Evolutionary conservation across 2,329 filamentous ascomycete genomes (phyloP).

Genomic region (Allantophomopsis lycopodina): DNA sequence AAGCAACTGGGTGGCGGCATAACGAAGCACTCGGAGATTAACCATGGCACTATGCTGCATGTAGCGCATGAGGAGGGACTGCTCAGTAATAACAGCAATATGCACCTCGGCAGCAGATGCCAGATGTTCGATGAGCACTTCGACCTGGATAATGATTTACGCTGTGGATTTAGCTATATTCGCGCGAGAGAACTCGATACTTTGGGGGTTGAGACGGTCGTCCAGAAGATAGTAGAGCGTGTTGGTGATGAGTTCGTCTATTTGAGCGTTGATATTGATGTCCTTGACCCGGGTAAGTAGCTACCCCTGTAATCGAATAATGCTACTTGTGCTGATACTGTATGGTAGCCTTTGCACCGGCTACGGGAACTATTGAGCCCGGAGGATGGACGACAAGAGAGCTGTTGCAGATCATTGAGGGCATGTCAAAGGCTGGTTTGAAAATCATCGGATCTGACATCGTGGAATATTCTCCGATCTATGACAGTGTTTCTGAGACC

Average conservation of each 20-base stretch:
- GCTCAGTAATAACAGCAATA: constrained; percentile 15
- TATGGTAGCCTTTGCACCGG: constrained; percentile 12
- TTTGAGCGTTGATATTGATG: constrained; percentile 18
- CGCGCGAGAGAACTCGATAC: constrained; percentile 14
- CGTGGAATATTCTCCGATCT: constrained; percentile 17
- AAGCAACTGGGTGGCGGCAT: constrained; percentile 14
- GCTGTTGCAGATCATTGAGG: constrained; percentile 15
- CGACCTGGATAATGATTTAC: constrained; percentile 16
- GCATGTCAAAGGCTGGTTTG: constrained; percentile 13
- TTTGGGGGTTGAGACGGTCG: constrained; percentile 12
- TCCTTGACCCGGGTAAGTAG: constrained; percentile 11
- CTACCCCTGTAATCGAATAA: neutral
- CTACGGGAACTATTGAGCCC: constrained; percentile 18
- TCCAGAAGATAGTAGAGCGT: constrained; percentile 13
- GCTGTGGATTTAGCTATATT: constrained; percentile 15
- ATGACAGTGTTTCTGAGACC: constrained; percentile 17
- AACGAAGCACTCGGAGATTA: constrained; percentile 15
- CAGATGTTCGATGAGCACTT: constrained; percentile 11
- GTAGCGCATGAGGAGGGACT: constrained; percentile 19
- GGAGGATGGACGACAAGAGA: constrained; percentile 20
- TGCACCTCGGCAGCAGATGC: constrained; percentile 16
- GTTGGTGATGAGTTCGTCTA: constrained; percentile 16
- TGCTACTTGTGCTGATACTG: neutral
- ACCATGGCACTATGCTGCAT: constrained; percentile 18
- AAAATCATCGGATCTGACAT: constrained; percentile 18